Conservation (phyloP, 139 green algal genomes). For the Chlamydomonas sp. region DNA sequence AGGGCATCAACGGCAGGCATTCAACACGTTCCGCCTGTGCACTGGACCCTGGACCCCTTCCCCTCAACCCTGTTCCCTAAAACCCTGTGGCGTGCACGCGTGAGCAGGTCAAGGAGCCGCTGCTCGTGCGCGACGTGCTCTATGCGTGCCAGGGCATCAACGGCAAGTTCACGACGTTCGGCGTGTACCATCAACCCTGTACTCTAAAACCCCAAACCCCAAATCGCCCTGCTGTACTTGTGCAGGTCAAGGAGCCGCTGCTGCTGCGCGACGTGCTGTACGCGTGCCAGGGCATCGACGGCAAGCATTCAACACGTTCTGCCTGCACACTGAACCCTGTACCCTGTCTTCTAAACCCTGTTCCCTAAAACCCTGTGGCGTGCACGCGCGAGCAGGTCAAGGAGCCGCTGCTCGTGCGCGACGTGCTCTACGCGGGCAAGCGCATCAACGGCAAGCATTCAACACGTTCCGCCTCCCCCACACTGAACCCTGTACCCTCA, state of each 20-base stretch:
- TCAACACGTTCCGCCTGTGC: too few relatives aligned
- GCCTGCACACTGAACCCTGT: too few relatives aligned
- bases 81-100: too few relatives aligned
- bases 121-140: slow-evolving; percentile 80
- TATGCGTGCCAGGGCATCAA: slow-evolving; percentile 69
- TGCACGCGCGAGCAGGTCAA: slow-evolving; percentile 6
- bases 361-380: too few relatives aligned
- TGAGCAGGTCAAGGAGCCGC: slow-evolving; percentile 40
- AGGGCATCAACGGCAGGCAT: slow-evolving; percentile 61
- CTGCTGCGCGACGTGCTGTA: slow-evolving; percentile 82
- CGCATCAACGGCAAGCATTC: slow-evolving; percentile 52
- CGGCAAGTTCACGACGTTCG: slow-evolving; percentile 32
- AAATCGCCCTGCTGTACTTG: too few relatives aligned
- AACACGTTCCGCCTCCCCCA: background rate
- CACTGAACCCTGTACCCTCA: background rate
- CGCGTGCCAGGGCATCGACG: slow-evolving; percentile 66
- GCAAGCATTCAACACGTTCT: slow-evolving; percentile 29
- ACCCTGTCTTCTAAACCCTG: too few relatives aligned
- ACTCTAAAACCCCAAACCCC: too few relatives aligned
- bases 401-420: slow-evolving; percentile 71
- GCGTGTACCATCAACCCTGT: too few relatives aligned
- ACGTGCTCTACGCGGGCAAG: slow-evolving; percentile 69
- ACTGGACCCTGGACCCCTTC: too few relatives aligned
- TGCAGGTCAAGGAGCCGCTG: slow-evolving; percentile 43
- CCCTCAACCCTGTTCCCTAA: too few relatives aligned